These are phyloP conservation scores for Aspergillus felis DNA, from an alignment of 2,329 filamentous ascomycete species.

Conservation along the genomic window DNA sequence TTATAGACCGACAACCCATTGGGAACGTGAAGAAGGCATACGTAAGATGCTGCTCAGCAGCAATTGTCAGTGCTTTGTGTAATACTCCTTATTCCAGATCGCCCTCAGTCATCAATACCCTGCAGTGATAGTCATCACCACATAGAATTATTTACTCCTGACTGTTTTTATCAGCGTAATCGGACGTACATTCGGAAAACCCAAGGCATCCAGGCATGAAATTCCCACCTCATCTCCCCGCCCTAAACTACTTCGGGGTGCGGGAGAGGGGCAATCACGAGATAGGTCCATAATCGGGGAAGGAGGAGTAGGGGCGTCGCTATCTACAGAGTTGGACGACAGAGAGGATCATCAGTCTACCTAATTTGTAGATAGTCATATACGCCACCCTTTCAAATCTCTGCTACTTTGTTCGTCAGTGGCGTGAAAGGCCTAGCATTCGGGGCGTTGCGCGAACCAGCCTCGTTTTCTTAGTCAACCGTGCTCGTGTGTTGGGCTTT, in stretches of 20 bases:
- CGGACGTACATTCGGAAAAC: neutral
- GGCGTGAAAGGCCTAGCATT: neutral
- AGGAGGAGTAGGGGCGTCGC: neutral
- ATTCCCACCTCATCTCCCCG: constrained; percentile 9
- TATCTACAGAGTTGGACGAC: neutral
- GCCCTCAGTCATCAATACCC: neutral
- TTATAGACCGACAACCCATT: constrained; percentile 17
- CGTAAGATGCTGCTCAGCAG: neutral
- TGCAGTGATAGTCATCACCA: neutral
- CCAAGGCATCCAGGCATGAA: neutral
- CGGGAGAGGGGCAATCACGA: constrained; percentile 20
- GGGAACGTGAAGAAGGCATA: neutral
- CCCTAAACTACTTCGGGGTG: constrained; percentile 13
- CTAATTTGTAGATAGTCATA: neutral
- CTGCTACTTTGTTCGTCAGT: neutral
- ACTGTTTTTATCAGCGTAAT: neutral
- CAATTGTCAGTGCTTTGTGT: neutral
- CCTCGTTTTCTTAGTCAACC: neutral
- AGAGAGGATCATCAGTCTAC: neutral
- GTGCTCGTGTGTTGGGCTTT: neutral
- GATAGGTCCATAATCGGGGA: constrained; percentile 8
- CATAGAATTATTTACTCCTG: neutral
- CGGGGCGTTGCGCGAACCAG: neutral
- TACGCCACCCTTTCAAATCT: neutral
- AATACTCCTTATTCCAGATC: neutral